Conservation (phyloP, 208 protist genomes). For the Acanthamoeba royreba region DNA sequence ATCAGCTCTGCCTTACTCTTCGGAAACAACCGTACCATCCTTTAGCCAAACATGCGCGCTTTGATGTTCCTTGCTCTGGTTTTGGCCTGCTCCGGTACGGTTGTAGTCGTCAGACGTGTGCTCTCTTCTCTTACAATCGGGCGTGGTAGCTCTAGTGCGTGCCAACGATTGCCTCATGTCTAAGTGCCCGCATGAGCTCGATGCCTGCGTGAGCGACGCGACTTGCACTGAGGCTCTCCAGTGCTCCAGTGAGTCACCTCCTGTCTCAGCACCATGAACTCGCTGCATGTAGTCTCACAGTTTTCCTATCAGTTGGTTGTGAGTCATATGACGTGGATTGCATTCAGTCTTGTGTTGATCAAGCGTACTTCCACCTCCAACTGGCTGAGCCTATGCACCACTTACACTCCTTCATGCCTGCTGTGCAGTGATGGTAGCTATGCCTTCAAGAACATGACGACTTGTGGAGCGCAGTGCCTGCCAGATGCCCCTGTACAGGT, state of each 20-base stretch:
- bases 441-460: not conserved
- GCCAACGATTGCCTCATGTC: not conserved
- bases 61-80: not conserved
- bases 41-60: not conserved
- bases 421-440: not conserved
- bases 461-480: not conserved
- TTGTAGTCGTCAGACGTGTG: too few species aligned
- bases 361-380: not conserved
- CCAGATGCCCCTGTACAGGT: not conserved
- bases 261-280: not conserved
- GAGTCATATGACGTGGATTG: not conserved
- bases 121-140: not conserved
- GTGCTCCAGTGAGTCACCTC: not conserved
- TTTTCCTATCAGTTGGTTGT: not conserved
- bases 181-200: not conserved
- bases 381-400: not conserved
- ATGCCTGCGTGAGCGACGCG: not conserved
- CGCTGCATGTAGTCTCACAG: not conserved
- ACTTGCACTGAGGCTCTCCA: not conserved
- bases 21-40: not conserved
- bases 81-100: not conserved
- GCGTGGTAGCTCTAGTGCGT: not conserved
- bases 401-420: not conserved
- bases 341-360: not conserved
- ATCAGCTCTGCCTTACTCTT: not conserved